Evolutionary conservation across 495 filamentous ascomycete species (phyloP), one percentile per base, ranked within the genome.

Genomic region (Acidomyces sp.): DNA sequence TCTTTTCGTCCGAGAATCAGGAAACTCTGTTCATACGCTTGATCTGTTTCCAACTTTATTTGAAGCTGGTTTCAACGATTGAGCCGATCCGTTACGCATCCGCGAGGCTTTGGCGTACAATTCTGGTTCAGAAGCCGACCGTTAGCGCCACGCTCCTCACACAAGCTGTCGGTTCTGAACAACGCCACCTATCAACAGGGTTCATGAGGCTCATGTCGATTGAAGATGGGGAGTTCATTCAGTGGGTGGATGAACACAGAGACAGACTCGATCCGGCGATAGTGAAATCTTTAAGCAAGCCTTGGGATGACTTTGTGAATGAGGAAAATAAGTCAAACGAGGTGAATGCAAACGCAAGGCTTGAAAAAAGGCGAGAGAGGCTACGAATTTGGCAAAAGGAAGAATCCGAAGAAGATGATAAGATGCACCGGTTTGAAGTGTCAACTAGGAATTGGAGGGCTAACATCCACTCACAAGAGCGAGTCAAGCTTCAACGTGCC

Each of bases 121-220:
- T 95, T 42, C 69, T 96, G 2, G 85, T 95, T 1, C 90, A 96
- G 53, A 95, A 92, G 57, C 85, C 86, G 0, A 68, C 77, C n/a
- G 87, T 92, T 48, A 81, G 81, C 18, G 67, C 77, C 1, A 64
- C 65, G 1, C 66, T 95, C 22, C 66, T 96, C 19, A 70, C 70
- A 32, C 70, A 85, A 47, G 77, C 74, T 4, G 72, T 80, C 41
- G 64, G 64, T 1, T 63, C 67, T 2, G 73, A 87, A n/a, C 78
- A 88, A 45, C 66, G 74, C 37, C 63, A 76, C 33, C 59, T 96
- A n/a, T 71, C 72, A 4, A 66, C 70, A 24, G 85, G 83, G 0
- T 95, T 97, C 50, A 74, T 80, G 46, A 84, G 82, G 41, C 64
- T 96, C 9, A 79, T 77, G 26, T 83, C 88, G 42, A 64, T 93